Evolutionary conservation across 495 filamentous ascomycete species (phyloP), one percentile per base, ranked within the genome.

Genomic region (Trichodelitschia bisporula): DNA sequence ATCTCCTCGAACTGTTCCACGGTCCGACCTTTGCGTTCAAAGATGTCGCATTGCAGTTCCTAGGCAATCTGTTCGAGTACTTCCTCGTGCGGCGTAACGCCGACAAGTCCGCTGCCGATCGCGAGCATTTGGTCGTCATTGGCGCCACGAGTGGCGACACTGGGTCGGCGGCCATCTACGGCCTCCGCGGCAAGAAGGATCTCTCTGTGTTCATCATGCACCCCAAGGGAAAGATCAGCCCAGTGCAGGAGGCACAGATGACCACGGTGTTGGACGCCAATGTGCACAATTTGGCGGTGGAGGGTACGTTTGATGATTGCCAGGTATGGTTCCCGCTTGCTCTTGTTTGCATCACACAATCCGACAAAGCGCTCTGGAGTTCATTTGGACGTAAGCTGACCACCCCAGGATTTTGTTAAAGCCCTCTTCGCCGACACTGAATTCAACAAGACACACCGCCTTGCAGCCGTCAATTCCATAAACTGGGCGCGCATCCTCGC

Each of bases 21-120:
- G 86, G 86, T n/a, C 83, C 80, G 1, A 93, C 67, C n/a, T 91
- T 72, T 41, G 66, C 84, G 4, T 93, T 92, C 61, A 93, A 93
- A 52, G 83, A 89, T 41, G 74, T 74, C 11, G 83, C 84, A 3
- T 51, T 93, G 15, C 80, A 91, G 42, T 79, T 90, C 40, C 55
- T 97, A 4, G 86, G 86, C 15, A 93, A 97, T 44, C 59, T 93
- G 9, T 92, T 97, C 45, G 86, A 97, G 53, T 97, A 84, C 47
- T 84, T 97, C 50, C 62, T 97, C 2, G 63, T 77, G 4, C 60
- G 82, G 19, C 68, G 69, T 49, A 97, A 97, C 40, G 36, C 64
- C 39, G 69, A 69, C 23, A 82, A 79, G 55, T 44, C 50, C n/a
- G 68, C 65, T 5, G 55, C 34, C 43, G 64, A 82, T 35, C 59